Evolutionary conservation across 1,139 yeast species (phyloP).

Genomic region (Schizosaccharomyces versatilis): DNA sequence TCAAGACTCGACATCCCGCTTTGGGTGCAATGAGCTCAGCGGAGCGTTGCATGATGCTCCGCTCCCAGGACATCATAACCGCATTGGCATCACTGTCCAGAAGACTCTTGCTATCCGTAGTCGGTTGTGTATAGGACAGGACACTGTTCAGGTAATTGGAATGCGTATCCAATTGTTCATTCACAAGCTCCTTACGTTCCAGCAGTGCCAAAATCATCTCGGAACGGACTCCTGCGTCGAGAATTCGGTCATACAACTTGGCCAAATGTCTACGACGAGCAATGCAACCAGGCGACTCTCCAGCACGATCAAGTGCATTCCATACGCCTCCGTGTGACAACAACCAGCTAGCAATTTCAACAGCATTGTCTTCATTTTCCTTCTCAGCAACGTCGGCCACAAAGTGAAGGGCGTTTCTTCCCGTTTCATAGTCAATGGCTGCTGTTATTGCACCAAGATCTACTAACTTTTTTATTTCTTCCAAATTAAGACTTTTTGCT

Average conservation of each 20-base stretch:
- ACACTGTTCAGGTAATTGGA: slow-evolving; percentile 41
- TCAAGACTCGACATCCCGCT: slow-evolving; percentile 31
- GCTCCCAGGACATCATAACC: slow-evolving; percentile 96
- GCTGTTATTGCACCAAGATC: slow-evolving; percentile 7
- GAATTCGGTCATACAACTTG: slow-evolving; percentile 29
- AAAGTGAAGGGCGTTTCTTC: slow-evolving; percentile 7
- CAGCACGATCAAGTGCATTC: slow-evolving; percentile 22
- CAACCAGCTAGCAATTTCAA: slow-evolving; percentile 2
- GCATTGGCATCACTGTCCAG: slow-evolving; percentile 44
- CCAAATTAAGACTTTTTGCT: slow-evolving; percentile 3
- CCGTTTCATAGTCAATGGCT: slow-evolving; percentile 7
- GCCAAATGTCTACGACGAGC: slow-evolving; percentile 20
- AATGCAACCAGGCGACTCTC: slow-evolving; percentile 20
- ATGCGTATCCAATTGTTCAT: slow-evolving; percentile 25
- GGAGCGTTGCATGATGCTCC: slow-evolving; percentile 56
- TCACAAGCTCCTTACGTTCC: slow-evolving; percentile 20
- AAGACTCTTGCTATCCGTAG: slow-evolving; percentile 44
- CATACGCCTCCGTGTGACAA: slow-evolving; percentile 9
- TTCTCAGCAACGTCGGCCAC: slow-evolving; percentile 1
- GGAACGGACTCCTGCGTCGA: slow-evolving; percentile 79
- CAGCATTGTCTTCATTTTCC: slow-evolving; percentile 1
- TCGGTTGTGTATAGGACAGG: slow-evolving; percentile 40
- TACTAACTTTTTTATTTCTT: slow-evolving; percentile 1
- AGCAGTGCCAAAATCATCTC: slow-evolving; percentile 60
- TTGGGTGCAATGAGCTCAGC: slow-evolving; percentile 34